Conservation (phyloP, 2,329 filamentous ascomycete species). For the Beauveria medogensis region DNA sequence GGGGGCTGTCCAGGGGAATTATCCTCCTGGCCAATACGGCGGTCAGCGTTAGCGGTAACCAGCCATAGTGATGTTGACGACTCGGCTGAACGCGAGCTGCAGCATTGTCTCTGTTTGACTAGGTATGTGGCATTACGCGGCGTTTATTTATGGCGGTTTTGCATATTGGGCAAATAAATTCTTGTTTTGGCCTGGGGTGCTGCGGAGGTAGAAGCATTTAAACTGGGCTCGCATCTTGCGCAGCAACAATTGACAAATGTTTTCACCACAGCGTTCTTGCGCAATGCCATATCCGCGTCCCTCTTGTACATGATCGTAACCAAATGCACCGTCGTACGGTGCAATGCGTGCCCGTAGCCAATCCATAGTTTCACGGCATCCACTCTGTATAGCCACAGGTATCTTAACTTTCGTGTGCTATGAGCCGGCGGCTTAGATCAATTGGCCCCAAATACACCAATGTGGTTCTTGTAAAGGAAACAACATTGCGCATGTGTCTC, state of each 20-base stretch:
- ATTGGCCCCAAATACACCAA: background rate
- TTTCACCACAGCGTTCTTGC: background rate
- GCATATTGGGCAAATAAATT: background rate
- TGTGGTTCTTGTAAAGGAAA: background rate
- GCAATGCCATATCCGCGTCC: background rate
- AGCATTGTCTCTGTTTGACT: background rate
- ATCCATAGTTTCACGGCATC: background rate
- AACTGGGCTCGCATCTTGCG: background rate
- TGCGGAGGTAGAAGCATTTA: background rate
- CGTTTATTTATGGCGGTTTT: conserved; percentile 1
- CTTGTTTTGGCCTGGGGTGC: background rate
- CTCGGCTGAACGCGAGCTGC: background rate
- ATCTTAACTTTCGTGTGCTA: background rate
- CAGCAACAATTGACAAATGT: background rate
- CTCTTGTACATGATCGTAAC: background rate
- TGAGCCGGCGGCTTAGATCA: background rate
- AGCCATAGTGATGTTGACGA: background rate
- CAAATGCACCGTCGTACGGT: background rate
- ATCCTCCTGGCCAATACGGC: conserved; percentile 1
- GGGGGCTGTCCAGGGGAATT: background rate
- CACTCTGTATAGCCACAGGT: background rate
- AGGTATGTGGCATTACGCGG: background rate
- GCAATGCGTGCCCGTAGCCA: background rate
- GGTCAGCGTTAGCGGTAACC: conserved; percentile 2
- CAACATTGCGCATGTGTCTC: background rate